These are phyloP conservation scores for Paxillus involutus DNA, from an alignment of 768 basidiomycete genomes.

Conservation along the genomic window DNA sequence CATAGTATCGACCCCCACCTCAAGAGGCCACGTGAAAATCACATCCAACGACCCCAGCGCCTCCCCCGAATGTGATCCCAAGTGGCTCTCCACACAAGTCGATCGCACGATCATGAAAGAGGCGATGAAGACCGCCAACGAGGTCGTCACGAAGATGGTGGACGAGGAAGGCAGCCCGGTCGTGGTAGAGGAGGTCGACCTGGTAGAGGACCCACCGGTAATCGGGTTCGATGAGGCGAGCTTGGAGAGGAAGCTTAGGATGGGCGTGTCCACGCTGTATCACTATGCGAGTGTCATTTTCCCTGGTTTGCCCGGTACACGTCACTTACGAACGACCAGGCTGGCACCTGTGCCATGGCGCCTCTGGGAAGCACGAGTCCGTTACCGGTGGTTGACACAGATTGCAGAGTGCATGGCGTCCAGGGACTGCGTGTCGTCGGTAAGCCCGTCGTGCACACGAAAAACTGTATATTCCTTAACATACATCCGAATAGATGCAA, in stretches of 20 bases:
- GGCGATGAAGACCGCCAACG: background rate
- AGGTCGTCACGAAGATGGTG: background rate
- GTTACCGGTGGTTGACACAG: background rate
- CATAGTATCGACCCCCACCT: background rate
- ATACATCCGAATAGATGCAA: constrained; percentile 26
- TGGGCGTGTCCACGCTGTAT: background rate
- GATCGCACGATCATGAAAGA: background rate
- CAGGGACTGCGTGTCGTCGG: background rate
- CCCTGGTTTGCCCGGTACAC: no score
- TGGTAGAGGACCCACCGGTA: background rate
- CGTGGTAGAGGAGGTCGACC: background rate
- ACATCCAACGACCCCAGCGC: background rate
- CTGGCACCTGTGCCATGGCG: background rate
- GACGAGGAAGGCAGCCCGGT: background rate
- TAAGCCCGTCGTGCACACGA: constrained; percentile 25
- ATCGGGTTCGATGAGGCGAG: background rate
- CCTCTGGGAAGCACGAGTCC: background rate
- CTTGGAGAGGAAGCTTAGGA: background rate
- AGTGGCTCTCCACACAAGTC: background rate
- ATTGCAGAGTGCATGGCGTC: background rate
- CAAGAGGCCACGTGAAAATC: background rate
- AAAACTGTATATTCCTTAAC: background rate
- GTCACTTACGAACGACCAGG: background rate
- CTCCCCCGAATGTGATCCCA: background rate
- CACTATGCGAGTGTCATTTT: background rate